Conservation (phyloP, 768 basidiomycete genomes). For the Inosperma sp. region DNA sequence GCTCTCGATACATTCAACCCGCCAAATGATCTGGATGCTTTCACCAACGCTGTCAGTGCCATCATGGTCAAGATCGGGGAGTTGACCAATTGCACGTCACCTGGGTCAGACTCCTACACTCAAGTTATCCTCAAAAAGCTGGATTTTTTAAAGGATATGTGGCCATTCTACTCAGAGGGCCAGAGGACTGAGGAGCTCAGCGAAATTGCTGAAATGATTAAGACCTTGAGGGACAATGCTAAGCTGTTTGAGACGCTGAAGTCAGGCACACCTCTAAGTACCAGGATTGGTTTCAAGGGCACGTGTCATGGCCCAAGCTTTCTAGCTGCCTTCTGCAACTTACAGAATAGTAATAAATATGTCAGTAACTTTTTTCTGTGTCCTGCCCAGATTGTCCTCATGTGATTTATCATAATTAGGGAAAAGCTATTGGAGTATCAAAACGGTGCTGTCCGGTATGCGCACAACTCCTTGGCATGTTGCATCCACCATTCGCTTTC, state of each 20-base stretch:
- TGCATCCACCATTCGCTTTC: neutral
- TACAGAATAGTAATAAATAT: neutral
- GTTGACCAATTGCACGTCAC: neutral
- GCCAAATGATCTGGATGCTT: neutral
- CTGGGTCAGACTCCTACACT: neutral
- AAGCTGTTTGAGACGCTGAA: neutral
- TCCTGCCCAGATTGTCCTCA: neutral
- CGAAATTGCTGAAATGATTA: neutral
- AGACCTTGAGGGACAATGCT: neutral
- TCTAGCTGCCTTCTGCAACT: neutral
- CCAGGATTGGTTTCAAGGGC: neutral
- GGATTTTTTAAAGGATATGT: neutral
- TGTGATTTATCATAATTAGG: neutral
- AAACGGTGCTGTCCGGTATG: neutral
- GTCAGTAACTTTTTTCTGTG: neutral
- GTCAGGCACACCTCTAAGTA: neutral
- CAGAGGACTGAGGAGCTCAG: neutral
- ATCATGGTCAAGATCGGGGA: neutral
- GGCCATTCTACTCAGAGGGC: no score
- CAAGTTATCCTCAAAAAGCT: neutral
- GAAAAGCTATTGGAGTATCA: neutral
- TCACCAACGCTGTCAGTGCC: neutral
- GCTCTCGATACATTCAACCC: neutral
- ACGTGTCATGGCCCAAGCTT: neutral
- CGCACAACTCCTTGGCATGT: neutral